These are phyloP conservation scores for Glycyrrhiza uralensis DNA, from an alignment of 306 rosid genomes.

Conservation along the genomic window DNA sequence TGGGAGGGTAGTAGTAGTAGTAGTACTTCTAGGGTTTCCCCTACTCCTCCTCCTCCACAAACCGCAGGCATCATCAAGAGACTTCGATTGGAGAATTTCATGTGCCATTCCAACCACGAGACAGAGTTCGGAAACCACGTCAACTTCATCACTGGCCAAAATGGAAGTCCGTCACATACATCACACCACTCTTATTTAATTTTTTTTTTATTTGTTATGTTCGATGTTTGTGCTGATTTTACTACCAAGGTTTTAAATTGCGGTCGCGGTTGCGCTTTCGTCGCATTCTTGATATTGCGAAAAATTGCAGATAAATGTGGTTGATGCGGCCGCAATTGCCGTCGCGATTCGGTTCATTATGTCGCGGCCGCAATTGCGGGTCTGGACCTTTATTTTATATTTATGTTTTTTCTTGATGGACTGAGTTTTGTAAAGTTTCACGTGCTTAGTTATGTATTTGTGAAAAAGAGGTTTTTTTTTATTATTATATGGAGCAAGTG, in stretches of 20 bases:
- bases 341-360: too few species aligned
- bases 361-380: too few species aligned
- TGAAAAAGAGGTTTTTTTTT: not conserved
- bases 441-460: not conserved
- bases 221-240: not conserved
- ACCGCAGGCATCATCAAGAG: constrained; percentile 63
- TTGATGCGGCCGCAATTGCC: too few species aligned
- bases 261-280: too few species aligned
- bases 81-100: constrained; percentile 79
- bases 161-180: constrained; percentile 87
- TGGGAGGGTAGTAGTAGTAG: too few species aligned
- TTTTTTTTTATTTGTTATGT: not conserved
- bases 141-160: constrained; percentile 87
- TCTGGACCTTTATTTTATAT: too few species aligned
- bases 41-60: constrained; percentile 13
- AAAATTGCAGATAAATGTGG: too few species aligned
- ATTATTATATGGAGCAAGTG: not conserved
- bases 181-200: not conserved
- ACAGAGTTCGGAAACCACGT: constrained; percentile 69
- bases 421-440: not conserved
- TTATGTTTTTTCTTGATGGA: not conserved
- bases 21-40: constrained; percentile 33
- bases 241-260: too few species aligned
- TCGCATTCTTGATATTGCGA: too few species aligned
- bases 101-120: constrained; percentile 78